Evolutionary conservation across 371 early-diverging fungal genomes (phyloP).

Genomic region (Mucor saturninus): DNA sequence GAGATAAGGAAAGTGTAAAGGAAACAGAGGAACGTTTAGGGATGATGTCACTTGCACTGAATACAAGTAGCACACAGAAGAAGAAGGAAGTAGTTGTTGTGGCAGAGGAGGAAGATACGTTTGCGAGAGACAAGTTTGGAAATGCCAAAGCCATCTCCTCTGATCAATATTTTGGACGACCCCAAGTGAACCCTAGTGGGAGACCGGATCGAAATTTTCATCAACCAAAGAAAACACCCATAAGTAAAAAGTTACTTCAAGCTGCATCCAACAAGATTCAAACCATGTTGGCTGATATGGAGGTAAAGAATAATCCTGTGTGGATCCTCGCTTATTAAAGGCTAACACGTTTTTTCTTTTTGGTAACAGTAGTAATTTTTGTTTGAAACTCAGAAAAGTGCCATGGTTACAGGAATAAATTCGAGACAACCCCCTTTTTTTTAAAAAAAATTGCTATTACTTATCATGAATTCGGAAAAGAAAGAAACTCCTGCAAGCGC

Average conservation of each 20-base stretch:
- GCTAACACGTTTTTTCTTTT: too few relatives aligned
- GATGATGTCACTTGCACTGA: conserved; percentile 12
- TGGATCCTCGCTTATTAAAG: too few relatives aligned
- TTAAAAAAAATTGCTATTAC: too few relatives aligned
- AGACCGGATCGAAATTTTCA: conserved; percentile 83
- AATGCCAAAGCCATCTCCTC: conserved; percentile 83
- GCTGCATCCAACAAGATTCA: conserved; percentile 46
- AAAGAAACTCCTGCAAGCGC: too few relatives aligned
- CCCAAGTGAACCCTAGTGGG: conserved; percentile 47
- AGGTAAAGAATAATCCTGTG: neutral
- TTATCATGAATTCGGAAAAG: too few relatives aligned
- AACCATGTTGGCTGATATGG: conserved; percentile 28
- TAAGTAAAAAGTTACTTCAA: conserved; percentile 35
- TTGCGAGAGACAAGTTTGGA: conserved; percentile 71
- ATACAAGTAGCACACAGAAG: neutral
- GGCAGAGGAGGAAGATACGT: conserved; percentile 25
- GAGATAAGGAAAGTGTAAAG: neutral
- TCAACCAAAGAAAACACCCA: conserved; percentile 29
- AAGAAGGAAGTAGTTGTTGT: neutral
- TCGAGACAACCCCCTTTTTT: too few relatives aligned
- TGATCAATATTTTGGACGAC: conserved; percentile 83
- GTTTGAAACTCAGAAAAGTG: neutral
- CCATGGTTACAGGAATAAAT: too few relatives aligned
- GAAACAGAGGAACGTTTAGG: conserved; percentile 12
- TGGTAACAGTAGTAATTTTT: too few relatives aligned